These are phyloP conservation scores for Boletellus ananiceps DNA, from an alignment of 768 basidiomycete species.

Conservation along the genomic window DNA sequence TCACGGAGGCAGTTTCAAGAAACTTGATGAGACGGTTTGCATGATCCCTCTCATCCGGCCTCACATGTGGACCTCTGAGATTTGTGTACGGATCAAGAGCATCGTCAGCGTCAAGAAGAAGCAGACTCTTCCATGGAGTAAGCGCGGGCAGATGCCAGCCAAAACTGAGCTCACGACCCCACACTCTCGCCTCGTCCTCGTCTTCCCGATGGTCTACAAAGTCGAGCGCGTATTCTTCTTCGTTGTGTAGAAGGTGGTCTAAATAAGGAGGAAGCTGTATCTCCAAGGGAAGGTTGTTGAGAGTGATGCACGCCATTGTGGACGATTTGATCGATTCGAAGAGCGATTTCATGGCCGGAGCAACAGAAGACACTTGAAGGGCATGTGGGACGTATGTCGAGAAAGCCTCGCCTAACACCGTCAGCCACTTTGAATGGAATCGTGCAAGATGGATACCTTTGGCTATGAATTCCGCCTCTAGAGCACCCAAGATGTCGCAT, in stretches of 20 bases:
- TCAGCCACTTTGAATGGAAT: slow-evolving; percentile 6
- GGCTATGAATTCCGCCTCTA: slow-evolving; percentile 67
- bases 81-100: slow-evolving; percentile 58
- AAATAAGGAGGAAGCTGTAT: slow-evolving; percentile 83
- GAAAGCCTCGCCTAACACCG: slow-evolving; percentile 52
- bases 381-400: slow-evolving; percentile 53
- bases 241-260: slow-evolving; percentile 62
- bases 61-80: slow-evolving; percentile 53
- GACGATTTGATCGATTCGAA: slow-evolving; percentile 76
- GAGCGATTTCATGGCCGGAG: slow-evolving; percentile 71
- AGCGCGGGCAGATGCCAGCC: slow-evolving; percentile 74
- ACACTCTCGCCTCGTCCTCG: slow-evolving; percentile 45
- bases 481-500: slow-evolving; percentile 61
- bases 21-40: slow-evolving; percentile 74
- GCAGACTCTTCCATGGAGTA: slow-evolving; percentile 87
- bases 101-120: slow-evolving; percentile 63
- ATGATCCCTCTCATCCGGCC: slow-evolving; percentile 58
- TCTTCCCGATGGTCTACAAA: slow-evolving; percentile 48
- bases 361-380: slow-evolving; percentile 63
- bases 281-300: slow-evolving; percentile 78
- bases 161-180: slow-evolving; percentile 65
- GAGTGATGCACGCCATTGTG: slow-evolving; percentile 70
- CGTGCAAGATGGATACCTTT: slow-evolving; percentile 52
- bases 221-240: slow-evolving; percentile 55
- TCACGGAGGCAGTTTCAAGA: slow-evolving; percentile 67